Conservation (phyloP, 1,284 basidiomycete genomes). For the Ganoderma sinense region DNA sequence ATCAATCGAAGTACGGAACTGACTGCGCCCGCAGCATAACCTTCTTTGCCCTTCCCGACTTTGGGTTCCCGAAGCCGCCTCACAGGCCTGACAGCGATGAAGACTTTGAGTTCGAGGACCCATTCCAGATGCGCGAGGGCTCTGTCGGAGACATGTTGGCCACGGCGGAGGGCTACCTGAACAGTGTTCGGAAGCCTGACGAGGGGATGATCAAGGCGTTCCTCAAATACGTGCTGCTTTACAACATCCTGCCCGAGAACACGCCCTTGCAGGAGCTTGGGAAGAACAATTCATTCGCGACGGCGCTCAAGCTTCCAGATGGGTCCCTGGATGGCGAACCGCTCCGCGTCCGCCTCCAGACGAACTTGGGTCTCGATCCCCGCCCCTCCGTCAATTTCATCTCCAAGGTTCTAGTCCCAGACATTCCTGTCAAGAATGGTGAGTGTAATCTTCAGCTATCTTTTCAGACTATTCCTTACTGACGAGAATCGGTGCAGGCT, state of each 20-base stretch:
- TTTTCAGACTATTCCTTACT: background rate
- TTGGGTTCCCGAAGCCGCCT: constrained; percentile 40
- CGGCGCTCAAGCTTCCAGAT: constrained; percentile 58
- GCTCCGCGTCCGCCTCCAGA: constrained; percentile 59
- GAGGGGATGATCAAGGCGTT: constrained; percentile 56
- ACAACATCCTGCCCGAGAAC: constrained; percentile 65
- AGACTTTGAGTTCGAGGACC: constrained; percentile 5
- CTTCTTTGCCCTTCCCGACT: constrained; percentile 61
- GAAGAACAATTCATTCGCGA: constrained; percentile 67
- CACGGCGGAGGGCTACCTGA: constrained; percentile 33
- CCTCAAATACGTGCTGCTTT: constrained; percentile 63
- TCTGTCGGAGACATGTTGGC: constrained; percentile 31
- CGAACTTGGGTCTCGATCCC: constrained; percentile 40
- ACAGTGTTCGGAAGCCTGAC: constrained; percentile 37
- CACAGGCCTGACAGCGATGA: background rate
- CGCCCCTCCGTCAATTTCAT: constrained; percentile 61
- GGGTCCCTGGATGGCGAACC: constrained; percentile 61
- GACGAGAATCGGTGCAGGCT: constrained; percentile 39
- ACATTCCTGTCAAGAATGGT: constrained; percentile 65
- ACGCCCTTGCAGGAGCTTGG: constrained; percentile 52
- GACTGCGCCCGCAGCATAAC: constrained; percentile 48
- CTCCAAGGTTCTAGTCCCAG: constrained; percentile 53
- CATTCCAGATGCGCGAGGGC: background rate
- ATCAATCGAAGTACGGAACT: background rate
- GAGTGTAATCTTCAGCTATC: constrained; percentile 10